A percentile compares a stretch with the other conserved stretches of the same genome.
These are phyloP conservation scores for Lachancea thermotolerans DNA, from an alignment of 805 yeast genomes.

Conservation along the genomic window DNA sequence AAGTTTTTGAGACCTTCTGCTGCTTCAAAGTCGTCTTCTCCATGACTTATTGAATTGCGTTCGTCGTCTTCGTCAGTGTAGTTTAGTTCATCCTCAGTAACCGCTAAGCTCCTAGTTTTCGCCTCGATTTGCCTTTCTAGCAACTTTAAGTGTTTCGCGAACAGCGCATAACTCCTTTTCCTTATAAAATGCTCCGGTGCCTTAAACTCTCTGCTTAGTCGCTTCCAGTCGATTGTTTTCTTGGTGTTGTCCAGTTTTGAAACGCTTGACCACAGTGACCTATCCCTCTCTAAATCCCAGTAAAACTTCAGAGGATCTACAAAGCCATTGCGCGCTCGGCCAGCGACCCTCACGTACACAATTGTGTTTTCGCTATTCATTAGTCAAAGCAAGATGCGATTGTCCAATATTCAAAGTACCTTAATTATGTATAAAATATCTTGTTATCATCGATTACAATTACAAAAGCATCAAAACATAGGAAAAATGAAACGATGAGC, in stretches of 20 bases:
- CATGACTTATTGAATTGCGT: slow-evolving; percentile 2
- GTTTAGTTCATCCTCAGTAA: background rate
- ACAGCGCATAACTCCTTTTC: slow-evolving; percentile 25
- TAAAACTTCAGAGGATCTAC: slow-evolving; percentile 35
- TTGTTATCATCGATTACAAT: background rate
- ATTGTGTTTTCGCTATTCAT: slow-evolving; percentile 30
- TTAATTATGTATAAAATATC: background rate
- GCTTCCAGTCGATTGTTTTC: slow-evolving; percentile 27
- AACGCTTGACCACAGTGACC: slow-evolving; percentile 26
- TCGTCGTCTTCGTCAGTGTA: background rate
- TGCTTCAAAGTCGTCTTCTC: slow-evolving; percentile 3
- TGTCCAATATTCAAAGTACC: too few species aligned
- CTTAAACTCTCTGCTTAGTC: slow-evolving; percentile 30
- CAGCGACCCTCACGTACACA: slow-evolving; percentile 41
- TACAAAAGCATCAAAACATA: background rate
- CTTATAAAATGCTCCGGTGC: slow-evolving; percentile 30
- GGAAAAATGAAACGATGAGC: slow-evolving; percentile 12
- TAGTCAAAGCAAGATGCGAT: background rate
- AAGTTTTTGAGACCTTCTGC: slow-evolving; percentile 15
- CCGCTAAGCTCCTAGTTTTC: slow-evolving; percentile 5
- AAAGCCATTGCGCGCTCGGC: slow-evolving; percentile 36
- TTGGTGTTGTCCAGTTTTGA: slow-evolving; percentile 19
- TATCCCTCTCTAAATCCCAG: slow-evolving; percentile 30
- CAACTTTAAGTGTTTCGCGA: slow-evolving; percentile 22
- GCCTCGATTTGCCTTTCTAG: slow-evolving; percentile 22